Percentiles rank a stretch among this genome's conserved stretches.
Conservation (phyloP, 768 basidiomycete species). For the Ramaria sp. region DNA sequence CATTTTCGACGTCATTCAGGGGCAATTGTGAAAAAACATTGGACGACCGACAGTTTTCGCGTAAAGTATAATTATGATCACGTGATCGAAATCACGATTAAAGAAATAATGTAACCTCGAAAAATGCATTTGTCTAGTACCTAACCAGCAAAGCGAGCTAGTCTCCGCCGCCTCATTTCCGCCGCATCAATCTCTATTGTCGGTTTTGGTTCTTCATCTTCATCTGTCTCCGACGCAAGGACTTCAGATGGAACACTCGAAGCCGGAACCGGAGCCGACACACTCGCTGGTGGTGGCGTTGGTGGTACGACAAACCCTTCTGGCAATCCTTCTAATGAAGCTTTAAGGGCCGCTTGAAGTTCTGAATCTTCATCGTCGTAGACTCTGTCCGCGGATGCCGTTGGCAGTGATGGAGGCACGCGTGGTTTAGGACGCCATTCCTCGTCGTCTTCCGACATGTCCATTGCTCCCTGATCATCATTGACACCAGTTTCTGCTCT, state of each 20-base stretch:
- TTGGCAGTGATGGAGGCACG: not conserved
- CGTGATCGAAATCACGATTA: not conserved
- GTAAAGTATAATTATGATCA: not conserved
- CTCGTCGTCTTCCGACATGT: constrained; percentile 11
- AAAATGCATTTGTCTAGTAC: not conserved
- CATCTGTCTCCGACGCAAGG: constrained; percentile 10
- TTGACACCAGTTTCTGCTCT: constrained; percentile 25
- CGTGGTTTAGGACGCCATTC: constrained; percentile 8
- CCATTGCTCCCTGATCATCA: constrained; percentile 11
- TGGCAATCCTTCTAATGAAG: constrained; percentile 62
- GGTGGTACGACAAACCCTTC: constrained; percentile 32
- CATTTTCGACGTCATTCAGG: constrained; percentile 1
- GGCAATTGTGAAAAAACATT: no score
- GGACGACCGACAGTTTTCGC: no score
- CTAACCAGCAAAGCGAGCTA: constrained; percentile 54
- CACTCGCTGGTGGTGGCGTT: constrained; percentile 12
- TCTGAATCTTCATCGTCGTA: constrained; percentile 85
- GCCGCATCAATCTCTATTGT: constrained; percentile 42
- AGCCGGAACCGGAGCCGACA: constrained; percentile 2
- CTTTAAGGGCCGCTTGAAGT: constrained; percentile 78
- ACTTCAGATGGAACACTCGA: not conserved
- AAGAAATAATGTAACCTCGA: no score
- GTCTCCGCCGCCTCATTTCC: constrained; percentile 52
- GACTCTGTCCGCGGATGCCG: constrained; percentile 28
- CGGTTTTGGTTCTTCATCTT: constrained; percentile 23